Evolutionary conservation across 495 filamentous ascomycete genomes (phyloP).

Genomic region (Letharia lupina): DNA sequence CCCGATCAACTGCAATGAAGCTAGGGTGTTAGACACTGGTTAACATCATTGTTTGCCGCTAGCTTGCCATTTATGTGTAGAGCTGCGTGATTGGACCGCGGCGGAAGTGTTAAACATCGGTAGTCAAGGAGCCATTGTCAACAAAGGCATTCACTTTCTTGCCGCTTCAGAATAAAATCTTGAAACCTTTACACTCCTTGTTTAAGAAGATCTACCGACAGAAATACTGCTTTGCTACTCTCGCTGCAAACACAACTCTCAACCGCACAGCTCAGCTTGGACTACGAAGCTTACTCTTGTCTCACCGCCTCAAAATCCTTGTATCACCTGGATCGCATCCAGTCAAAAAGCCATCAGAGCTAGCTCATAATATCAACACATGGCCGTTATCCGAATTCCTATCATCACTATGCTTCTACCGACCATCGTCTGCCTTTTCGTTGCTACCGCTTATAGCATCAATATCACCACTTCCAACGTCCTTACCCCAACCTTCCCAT

Average conservation of each 20-base stretch:
- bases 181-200: neutral
- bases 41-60: neutral
- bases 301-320: neutral
- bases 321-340: neutral
- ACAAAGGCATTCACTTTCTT: neutral
- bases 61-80: neutral
- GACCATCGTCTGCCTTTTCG: neutral
- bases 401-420: neutral
- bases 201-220: neutral
- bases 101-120: neutral
- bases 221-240: neutral
- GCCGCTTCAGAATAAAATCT: neutral
- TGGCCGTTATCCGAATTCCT: neutral
- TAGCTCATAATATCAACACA: neutral
- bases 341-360: neutral
- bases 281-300: neutral
- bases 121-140: neutral
- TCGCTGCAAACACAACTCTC: neutral
- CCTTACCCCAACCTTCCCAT: neutral
- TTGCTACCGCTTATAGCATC: neutral
- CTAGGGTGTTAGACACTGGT: neutral
- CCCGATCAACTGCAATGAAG: too few species aligned
- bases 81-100: neutral
- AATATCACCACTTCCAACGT: neutral
- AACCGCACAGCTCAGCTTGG: neutral